Percentiles rank a stretch among this genome's conserved stretches.
These are phyloP conservation scores for Leccinum pachyderme DNA, from an alignment of 1,284 basidiomycete species.

Conservation along the genomic window DNA sequence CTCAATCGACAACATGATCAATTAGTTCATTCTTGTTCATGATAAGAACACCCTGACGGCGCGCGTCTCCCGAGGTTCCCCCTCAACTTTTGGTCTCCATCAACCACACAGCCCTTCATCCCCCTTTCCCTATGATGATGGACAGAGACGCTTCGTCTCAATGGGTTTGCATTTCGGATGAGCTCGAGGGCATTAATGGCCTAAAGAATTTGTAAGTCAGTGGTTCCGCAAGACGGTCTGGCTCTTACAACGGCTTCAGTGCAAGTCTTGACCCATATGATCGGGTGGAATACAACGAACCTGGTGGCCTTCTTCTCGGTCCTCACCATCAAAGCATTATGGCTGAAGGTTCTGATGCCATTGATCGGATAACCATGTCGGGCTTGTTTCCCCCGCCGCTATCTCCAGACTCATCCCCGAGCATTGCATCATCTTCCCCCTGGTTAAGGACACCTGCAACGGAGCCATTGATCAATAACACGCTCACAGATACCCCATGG, in stretches of 20 bases:
- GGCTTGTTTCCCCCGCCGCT: slow-evolving; percentile 15
- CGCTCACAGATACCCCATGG: slow-evolving; percentile 1
- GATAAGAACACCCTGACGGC: slow-evolving; percentile 31
- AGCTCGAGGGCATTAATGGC: slow-evolving; percentile 22
- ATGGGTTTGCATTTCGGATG: slow-evolving; percentile 22
- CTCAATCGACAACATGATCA: slow-evolving; percentile 34
- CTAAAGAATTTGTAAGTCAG: slow-evolving; percentile 25
- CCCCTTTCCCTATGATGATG: background rate
- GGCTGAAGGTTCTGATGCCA: background rate
- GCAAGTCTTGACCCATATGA: slow-evolving; percentile 6
- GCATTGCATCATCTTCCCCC: slow-evolving; percentile 23
- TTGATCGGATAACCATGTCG: background rate
- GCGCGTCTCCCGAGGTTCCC: slow-evolving; percentile 11
- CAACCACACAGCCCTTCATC: background rate
- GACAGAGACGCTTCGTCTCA: slow-evolving; percentile 18
- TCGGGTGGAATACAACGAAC: background rate
- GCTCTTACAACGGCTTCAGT: slow-evolving; percentile 15
- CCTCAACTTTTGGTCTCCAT: slow-evolving; percentile 1
- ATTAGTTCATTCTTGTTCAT: slow-evolving; percentile 18
- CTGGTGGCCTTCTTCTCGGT: slow-evolving; percentile 16
- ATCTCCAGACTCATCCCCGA: slow-evolving; percentile 32
- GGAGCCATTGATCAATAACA: background rate
- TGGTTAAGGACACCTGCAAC: slow-evolving; percentile 21
- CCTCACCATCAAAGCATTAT: background rate
- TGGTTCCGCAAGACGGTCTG: background rate